A percentile compares a stretch with the other conserved stretches of the same genome.
Conservation (phyloP, 2,329 filamentous ascomycete genomes). For the Pseudogymnoascus pannorum region DNA sequence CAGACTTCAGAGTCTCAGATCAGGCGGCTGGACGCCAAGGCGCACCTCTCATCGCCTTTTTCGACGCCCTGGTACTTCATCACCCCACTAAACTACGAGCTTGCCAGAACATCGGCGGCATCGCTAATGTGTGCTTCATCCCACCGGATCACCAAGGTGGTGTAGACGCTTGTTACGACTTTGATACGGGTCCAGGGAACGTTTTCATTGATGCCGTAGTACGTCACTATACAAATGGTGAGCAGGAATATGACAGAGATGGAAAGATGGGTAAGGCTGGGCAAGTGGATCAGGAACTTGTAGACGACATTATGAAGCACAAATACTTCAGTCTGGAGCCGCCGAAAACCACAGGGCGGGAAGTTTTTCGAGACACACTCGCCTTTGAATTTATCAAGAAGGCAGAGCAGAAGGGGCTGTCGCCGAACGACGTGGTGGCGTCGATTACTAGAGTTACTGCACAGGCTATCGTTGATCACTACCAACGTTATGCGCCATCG, state of each 20-base stretch:
- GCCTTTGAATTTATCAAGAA: conserved; percentile 45
- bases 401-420: conserved; percentile 37
- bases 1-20: conserved; percentile 50
- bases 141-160: conserved; percentile 38
- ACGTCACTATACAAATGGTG: conserved; percentile 44
- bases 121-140: conserved; percentile 55
- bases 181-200: conserved; percentile 51
- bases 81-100: conserved; percentile 49
- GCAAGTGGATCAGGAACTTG: conserved; percentile 42
- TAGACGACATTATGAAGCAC: conserved; percentile 43
- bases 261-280: conserved; percentile 44
- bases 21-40: conserved; percentile 49
- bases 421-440: conserved; percentile 46
- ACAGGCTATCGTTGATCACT: conserved; percentile 46
- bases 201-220: conserved; percentile 50
- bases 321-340: conserved; percentile 44
- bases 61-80: conserved; percentile 48
- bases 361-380: conserved; percentile 51
- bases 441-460: conserved; percentile 53
- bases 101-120: conserved; percentile 55
- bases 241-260: conserved; percentile 43
- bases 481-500: conserved; percentile 41
- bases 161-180: conserved; percentile 38
- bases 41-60: conserved; percentile 49
- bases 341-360: conserved; percentile 51